Base-by-base conservation (phyloP, 306 rosid species). In the Citrullus colocynthis region DNA sequence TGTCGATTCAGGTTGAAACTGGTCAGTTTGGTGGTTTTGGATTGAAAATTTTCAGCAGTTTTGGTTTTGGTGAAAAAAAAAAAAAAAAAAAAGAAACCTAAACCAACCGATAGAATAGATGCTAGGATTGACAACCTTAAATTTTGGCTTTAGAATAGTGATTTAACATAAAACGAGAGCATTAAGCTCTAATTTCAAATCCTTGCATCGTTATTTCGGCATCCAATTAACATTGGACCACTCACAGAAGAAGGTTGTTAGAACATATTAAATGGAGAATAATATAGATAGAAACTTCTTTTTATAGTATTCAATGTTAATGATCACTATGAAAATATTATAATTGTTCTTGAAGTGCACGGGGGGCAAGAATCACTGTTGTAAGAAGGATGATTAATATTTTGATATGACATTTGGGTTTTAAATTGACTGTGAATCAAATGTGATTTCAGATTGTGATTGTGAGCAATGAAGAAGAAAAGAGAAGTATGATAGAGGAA, bases 401-500 rank as follows among this genome's bases (percentile, higher is more conserved):
- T n/a, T n/a, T 18, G 6, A 42, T 24, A 24, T n/a, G 74, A 42
- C 17, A n/a, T 69, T 41, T 41, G 14, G 18, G 0, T 16, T 75
- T 36, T 8, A 36, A 49, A 39, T 37, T n/a, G 32, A n/a, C 15
- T 32, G 56, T 45, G 6, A 32, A 75, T 18, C 18, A 16, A 18
- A 55, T 36, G 49, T 12, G 15, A 9, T 55, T 6, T 91, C 92
- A 94, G 98, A 72, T 94, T 84, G 90, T 90, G 59, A 89, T 92
- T 15, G 88, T 94, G 76, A 86, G 75, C 70, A 86, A 85, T 18
- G 97, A 91, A 32, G 90, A 89, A 17, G 96, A 92, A 81, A 84
- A 54, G 77, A 81, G 41, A 45, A 65, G 83, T 69, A 85, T 94
- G 76, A 30, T 88, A 66, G 81, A 78, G 76, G 90, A 88, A 62